Conservation (phyloP, 768 basidiomycete species). For the Leccinellum rugosiceps region DNA sequence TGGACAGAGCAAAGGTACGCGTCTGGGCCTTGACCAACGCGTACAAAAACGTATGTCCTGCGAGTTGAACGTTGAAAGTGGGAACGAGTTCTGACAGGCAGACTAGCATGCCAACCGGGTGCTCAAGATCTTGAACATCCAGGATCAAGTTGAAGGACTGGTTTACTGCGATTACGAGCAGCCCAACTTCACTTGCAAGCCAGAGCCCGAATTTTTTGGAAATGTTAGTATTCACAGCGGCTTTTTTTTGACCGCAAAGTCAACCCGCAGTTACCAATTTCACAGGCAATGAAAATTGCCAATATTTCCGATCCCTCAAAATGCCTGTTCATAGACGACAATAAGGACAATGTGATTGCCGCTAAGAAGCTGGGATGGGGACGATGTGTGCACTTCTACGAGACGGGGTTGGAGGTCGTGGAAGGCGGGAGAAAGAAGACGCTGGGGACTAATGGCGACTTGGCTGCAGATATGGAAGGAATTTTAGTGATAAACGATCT, state of each 20-base stretch:
- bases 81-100: slow-evolving; percentile 4
- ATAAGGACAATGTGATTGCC: slow-evolving; percentile 60
- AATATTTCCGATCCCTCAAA: slow-evolving; percentile 60
- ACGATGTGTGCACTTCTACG: slow-evolving; percentile 73
- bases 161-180: slow-evolving; percentile 76
- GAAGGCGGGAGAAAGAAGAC: slow-evolving; percentile 60
- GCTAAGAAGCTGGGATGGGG: slow-evolving; percentile 69
- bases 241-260: not conserved
- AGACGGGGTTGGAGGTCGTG: slow-evolving; percentile 57
- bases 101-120: slow-evolving; percentile 78
- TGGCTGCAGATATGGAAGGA: slow-evolving; percentile 38
- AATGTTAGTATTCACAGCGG: slow-evolving; percentile 39
- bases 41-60: slow-evolving; percentile 56
- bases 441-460: slow-evolving; percentile 36
- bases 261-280: not conserved
- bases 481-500: slow-evolving; percentile 54
- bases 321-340: slow-evolving; percentile 82
- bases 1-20: slow-evolving; percentile 71
- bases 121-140: slow-evolving; percentile 65
- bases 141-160: slow-evolving; percentile 70
- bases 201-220: slow-evolving; percentile 68
- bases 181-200: slow-evolving; percentile 74
- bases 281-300: slow-evolving; percentile 65
- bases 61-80: slow-evolving; percentile 11
- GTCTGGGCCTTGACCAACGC: slow-evolving; percentile 90